Evolutionary conservation across 2,329 filamentous ascomycete species (phyloP).

Genomic region (Fusarium sp.): DNA sequence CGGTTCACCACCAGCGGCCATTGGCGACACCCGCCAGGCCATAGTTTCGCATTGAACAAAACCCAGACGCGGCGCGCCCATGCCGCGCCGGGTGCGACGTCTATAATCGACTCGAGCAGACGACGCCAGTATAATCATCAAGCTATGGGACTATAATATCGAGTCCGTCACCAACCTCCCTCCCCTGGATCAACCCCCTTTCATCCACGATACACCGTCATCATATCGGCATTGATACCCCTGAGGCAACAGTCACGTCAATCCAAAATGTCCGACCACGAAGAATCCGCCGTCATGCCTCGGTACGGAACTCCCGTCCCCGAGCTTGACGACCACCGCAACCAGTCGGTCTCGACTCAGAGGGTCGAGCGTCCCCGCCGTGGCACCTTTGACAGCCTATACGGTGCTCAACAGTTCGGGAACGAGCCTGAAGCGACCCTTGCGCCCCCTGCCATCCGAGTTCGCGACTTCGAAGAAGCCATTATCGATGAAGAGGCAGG

Average conservation of each 20-base stretch:
- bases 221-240: conserved; percentile 11
- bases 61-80: conserved; percentile 52
- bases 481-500: conserved; percentile 80
- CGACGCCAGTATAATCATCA: conserved; percentile 32
- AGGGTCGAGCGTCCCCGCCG: conserved; percentile 72
- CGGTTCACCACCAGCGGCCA: conserved; percentile 18
- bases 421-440: conserved; percentile 47
- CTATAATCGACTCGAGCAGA: conserved; percentile 34
- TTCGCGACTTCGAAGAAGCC: conserved; percentile 89
- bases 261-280: conserved; percentile 74
- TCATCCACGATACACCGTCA: conserved; percentile 16
- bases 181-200: conserved; percentile 28
- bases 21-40: conserved; percentile 41
- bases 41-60: conserved; percentile 47
- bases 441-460: conserved; percentile 56
- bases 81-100: conserved; percentile 52
- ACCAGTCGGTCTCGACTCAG: conserved; percentile 71
- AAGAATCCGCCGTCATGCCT: conserved; percentile 69
- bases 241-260: conserved; percentile 6
- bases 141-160: conserved; percentile 48
- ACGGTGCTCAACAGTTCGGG: conserved; percentile 63
- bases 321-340: conserved; percentile 89
- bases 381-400: conserved; percentile 80
- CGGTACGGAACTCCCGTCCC: conserved; percentile 81
- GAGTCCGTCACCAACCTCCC: conserved; percentile 45